Evolutionary conservation across 257 asterid species (phyloP).

Genomic region (Capsicum chinense): DNA sequence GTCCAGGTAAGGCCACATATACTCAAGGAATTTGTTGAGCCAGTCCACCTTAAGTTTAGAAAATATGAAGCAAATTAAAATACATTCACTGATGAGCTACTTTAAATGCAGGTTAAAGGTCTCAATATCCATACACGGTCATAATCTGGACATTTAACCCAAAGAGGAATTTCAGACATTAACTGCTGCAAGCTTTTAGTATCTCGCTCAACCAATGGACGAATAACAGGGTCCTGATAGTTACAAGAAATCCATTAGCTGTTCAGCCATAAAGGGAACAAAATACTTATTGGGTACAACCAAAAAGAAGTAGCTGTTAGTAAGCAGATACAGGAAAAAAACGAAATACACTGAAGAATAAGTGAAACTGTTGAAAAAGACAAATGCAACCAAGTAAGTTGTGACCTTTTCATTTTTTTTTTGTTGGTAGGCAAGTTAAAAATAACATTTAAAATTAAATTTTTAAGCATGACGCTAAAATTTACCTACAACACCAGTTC

Average conservation of each 20-base stretch:
- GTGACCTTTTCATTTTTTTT: neutral
- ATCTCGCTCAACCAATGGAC: slow-evolving; percentile 84
- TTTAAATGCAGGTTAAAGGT: slow-evolving; percentile 26
- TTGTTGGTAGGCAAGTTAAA: neutral
- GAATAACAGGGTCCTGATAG: slow-evolving; percentile 81
- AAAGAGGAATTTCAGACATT: slow-evolving; percentile 88
- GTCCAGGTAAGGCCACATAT: slow-evolving; percentile 95
- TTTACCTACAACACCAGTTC: neutral
- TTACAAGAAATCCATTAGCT: slow-evolving; percentile 27
- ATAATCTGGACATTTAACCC: slow-evolving; percentile 95
- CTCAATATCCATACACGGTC: slow-evolving; percentile 73
- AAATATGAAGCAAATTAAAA: slow-evolving; percentile 30
- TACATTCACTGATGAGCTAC: slow-evolving; percentile 2
- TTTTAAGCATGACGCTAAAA: neutral
- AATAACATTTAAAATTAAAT: neutral
- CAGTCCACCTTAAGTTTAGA: slow-evolving; percentile 70
- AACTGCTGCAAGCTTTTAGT: slow-evolving; percentile 60
- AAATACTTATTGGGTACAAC: neutral
- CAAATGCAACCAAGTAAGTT: slow-evolving; percentile 8
- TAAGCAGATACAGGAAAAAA: neutral
- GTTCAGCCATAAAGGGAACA: slow-evolving; percentile 5
- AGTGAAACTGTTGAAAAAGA: neutral
- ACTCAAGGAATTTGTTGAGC: slow-evolving; percentile 80
- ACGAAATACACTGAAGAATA: neutral
- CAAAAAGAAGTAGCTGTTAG: neutral